Percentiles rank a stretch among this genome's conserved stretches.
phyloP scores from a whole-genome alignment of 2,329 filamentous ascomycete species.

The Neofusicoccum ribis region DNA sequence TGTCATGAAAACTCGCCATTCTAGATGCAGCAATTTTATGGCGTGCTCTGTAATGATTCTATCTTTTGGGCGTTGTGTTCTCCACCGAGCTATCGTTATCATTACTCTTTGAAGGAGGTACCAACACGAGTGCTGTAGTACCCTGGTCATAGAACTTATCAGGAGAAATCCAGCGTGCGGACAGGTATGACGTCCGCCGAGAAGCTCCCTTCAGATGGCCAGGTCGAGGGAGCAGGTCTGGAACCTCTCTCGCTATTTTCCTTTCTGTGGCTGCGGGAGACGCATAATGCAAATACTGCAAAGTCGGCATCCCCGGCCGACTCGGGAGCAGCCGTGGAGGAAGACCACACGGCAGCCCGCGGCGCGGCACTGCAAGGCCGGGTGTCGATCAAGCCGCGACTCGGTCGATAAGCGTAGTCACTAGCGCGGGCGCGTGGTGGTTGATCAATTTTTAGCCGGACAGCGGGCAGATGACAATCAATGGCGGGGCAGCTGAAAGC shows the following conservation, averaged over 20 bases:
- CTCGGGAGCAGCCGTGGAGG: neutral
- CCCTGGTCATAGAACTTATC: neutral
- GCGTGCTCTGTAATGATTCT: neutral
- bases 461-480: neutral
- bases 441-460: neutral
- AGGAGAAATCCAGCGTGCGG: neutral
- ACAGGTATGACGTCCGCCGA: neutral
- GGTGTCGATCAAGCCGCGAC: neutral
- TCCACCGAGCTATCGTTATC: neutral
- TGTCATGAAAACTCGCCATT: neutral
- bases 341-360: neutral
- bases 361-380: neutral
- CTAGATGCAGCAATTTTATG: neutral
- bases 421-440: neutral
- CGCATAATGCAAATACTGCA: neutral
- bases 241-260: neutral
- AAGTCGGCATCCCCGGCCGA: neutral
- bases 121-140: neutral
- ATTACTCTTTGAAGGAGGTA: conserved; percentile 6
- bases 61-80: neutral
- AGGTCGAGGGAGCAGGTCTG: neutral
- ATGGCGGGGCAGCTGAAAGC: neutral
- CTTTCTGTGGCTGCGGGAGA: neutral
- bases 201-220: neutral
- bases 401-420: neutral